Conservation (phyloP, 768 basidiomycete genomes). For the Terana coerulea region DNA sequence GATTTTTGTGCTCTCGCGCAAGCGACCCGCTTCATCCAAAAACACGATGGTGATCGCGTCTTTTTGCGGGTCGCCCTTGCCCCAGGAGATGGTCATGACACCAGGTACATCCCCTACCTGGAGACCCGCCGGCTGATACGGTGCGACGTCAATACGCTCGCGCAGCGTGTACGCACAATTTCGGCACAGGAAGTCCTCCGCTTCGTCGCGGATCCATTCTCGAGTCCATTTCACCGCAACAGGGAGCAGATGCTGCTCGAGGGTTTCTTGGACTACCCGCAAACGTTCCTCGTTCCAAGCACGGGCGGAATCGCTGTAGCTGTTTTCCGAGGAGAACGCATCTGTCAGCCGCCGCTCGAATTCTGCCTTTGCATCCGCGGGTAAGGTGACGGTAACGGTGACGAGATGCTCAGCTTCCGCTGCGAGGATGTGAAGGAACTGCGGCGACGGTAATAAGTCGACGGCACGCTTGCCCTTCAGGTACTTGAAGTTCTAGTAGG, state of each 20-base stretch:
- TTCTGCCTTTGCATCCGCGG: conserved; percentile 53
- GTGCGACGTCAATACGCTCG: conserved; percentile 79
- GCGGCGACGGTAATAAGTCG: conserved; percentile 65
- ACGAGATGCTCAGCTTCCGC: conserved; percentile 91
- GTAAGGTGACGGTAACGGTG: conserved; percentile 66
- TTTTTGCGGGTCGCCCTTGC: conserved; percentile 89
- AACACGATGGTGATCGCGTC: conserved; percentile 85
- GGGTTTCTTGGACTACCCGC: conserved; percentile 70
- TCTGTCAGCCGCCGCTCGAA: conserved; percentile 76
- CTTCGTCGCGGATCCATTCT: conserved; percentile 86
- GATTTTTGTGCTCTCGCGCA: conserved; percentile 86
- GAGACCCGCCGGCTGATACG: conserved; percentile 62
- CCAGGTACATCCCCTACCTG: conserved; percentile 68
- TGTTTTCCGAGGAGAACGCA: conserved; percentile 74
- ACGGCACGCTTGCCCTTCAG: conserved; percentile 71
- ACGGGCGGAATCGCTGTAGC: conserved; percentile 77
- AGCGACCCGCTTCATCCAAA: conserved; percentile 82
- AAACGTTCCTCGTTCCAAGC: conserved; percentile 90
- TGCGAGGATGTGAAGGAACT: conserved; percentile 86
- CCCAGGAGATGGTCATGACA: conserved; percentile 91
- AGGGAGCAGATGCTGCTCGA: conserved; percentile 82
- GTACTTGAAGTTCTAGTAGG: conserved; percentile 88
- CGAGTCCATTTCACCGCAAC: conserved; percentile 83
- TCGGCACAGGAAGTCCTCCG: conserved; percentile 76
- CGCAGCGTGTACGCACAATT: conserved; percentile 67